Base-by-base conservation (phyloP, 2,329 filamentous ascomycete genomes). In the Monosporascus sp. region DNA sequence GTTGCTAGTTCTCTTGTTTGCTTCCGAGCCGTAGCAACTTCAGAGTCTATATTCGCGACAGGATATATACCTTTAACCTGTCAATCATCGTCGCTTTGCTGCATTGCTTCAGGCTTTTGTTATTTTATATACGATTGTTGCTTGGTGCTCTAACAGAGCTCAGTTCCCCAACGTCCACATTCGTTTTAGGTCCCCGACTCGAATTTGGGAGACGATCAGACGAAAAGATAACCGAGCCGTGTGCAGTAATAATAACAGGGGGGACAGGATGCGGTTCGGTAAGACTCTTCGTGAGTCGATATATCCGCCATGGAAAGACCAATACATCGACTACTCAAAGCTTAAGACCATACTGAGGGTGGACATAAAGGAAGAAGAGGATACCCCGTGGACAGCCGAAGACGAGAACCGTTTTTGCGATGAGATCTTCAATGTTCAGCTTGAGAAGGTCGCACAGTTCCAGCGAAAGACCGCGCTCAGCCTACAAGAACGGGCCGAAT, bases 301-400 rank as follows among this genome's bases (percentile, higher is more conserved):
- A 64, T 94, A 97, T 71, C 74, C 82, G 62, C 90, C 91, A 67
- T 99, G 93, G 93, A 89, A 88, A 72, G 89, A 87, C 69, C 82
- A 95, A 67, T 97, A 99, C 77, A 90, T 99, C 68, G 92, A 97
- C 76, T 99, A 99, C 73, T 77, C 82, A 64, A 96, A 93, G 80
- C 85, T 99, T 60, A 97, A 97, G 80, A 80, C 81, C 65, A 80
- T 99, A 54, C 77, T 99, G 56, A 87, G 90, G 59, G 94, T 97
- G 70, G 84, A 90, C 68, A 76, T 71, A 56, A 70, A 71, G 54
- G 79, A 79, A 25, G 79, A 84, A 48, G 85, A 87, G 22, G 78
- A 82, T 50, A 77, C 77, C 50, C 77, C 83, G 41, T 99, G 94
- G 94, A 96, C 92, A 25, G 91, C 96, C 65, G 86, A 92, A 47